Conservation (phyloP, 2,329 filamentous ascomycete genomes). For the Didymella pinodella region DNA sequence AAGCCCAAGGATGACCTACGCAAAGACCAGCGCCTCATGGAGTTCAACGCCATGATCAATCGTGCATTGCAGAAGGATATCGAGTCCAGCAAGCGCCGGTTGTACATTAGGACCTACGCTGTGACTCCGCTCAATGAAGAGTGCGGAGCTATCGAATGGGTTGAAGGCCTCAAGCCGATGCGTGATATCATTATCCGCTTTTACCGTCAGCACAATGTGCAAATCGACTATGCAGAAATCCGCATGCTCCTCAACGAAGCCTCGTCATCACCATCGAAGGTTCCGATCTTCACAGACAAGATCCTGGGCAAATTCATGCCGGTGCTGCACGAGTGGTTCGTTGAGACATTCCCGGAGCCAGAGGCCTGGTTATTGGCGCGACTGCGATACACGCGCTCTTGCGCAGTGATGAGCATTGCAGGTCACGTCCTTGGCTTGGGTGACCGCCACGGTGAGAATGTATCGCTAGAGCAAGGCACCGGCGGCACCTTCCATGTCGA, state of each 20-base stretch:
- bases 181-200: slow-evolving; percentile 85
- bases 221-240: slow-evolving; percentile 69
- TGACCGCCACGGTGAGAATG: slow-evolving; percentile 96
- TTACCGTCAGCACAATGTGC: slow-evolving; percentile 77
- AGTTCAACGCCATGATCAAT: slow-evolving; percentile 99
- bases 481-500: slow-evolving; percentile 97
- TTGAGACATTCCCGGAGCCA: slow-evolving; percentile 92
- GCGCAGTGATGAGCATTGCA: slow-evolving; percentile 99
- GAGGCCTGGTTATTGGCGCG: slow-evolving; percentile 90
- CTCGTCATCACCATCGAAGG: slow-evolving; percentile 67
- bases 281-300: slow-evolving; percentile 73
- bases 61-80: slow-evolving; percentile 89
- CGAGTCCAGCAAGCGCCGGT: slow-evolving; percentile 85
- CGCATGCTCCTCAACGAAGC: slow-evolving; percentile 71
- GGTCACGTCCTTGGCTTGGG: slow-evolving; percentile 92
- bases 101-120: slow-evolving; percentile 91
- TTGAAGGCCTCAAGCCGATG: slow-evolving; percentile 92
- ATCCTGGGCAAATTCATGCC: slow-evolving; percentile 77
- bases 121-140: slow-evolving; percentile 97
- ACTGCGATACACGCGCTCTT: slow-evolving; percentile 88
- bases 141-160: slow-evolving; percentile 98
- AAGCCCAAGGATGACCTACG: slow-evolving; percentile 98
- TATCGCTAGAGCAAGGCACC: slow-evolving; percentile 90
- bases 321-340: slow-evolving; percentile 92
- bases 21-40: slow-evolving; percentile 98